These are phyloP conservation scores for Warburgia ugandensis DNA, from an alignment of 164 flowering plant species.

Conservation along the genomic window DNA sequence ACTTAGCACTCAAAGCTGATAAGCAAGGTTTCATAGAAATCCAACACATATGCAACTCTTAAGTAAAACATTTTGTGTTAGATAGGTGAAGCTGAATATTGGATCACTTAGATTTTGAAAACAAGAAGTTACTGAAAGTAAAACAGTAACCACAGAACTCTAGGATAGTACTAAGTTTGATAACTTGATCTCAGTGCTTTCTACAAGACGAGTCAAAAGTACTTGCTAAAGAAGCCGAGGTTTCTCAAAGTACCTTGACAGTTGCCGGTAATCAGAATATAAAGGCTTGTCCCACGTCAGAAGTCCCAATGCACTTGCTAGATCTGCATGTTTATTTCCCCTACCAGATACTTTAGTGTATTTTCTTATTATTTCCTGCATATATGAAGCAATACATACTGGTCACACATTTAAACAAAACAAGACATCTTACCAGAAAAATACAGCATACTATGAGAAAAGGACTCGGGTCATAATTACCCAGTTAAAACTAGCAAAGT, in stretches of 20 bases:
- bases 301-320: conserved; percentile 83
- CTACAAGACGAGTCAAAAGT: not conserved
- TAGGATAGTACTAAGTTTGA: no score
- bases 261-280: conserved; percentile 57
- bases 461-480: no score
- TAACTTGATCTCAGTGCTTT: no score
- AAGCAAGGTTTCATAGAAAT: no score
- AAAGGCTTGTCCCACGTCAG: conserved; percentile 83
- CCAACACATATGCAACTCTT: no score
- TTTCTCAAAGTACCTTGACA: conserved; percentile 56
- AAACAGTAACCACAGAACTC: no score
- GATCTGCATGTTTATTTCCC: conserved; percentile 67
- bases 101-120: no score
- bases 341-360: conserved; percentile 48
- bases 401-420: not conserved
- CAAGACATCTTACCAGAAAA: not conserved
- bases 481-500: no score
- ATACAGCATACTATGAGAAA: not conserved
- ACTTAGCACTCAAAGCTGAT: no score
- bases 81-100: no score
- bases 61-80: no score
- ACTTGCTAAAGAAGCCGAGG: not conserved
- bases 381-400: conserved; percentile 4
- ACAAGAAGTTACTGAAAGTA: no score
- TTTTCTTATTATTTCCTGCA: conserved; percentile 77